Percentiles rank a stretch among this genome's conserved stretches.
These are phyloP conservation scores for Gnomoniopsis smithogilvyi DNA, from an alignment of 2,329 filamentous ascomycete genomes.

Conservation along the genomic window DNA sequence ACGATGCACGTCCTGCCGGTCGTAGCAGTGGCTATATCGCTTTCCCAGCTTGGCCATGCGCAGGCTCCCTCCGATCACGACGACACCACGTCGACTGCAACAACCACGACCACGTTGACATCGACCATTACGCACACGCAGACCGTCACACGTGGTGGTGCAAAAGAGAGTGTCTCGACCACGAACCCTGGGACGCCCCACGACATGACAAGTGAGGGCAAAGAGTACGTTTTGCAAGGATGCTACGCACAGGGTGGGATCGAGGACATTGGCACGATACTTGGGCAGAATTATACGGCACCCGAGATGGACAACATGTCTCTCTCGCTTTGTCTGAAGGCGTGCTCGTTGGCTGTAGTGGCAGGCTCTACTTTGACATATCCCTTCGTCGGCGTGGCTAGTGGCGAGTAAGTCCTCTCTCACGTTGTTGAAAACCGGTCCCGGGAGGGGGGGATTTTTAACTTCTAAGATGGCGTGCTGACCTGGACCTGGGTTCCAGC, in stretches of 20 bases:
- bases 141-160: neutral
- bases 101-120: neutral
- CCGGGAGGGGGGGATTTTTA: no score
- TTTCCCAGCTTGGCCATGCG: neutral
- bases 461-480: neutral
- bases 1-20: neutral
- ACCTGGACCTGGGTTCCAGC: neutral
- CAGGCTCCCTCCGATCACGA: neutral
- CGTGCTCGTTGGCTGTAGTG: neutral
- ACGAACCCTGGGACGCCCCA: neutral
- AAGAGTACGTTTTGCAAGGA: slow-evolving; percentile 5
- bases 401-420: slow-evolving; percentile 2
- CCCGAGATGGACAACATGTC: neutral
- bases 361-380: neutral
- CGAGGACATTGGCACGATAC: neutral
- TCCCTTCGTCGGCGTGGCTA: slow-evolving; percentile 6
- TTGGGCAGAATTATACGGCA: slow-evolving; percentile 1
- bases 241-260: neutral
- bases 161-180: neutral
- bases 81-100: neutral
- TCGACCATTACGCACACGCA: neutral
- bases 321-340: slow-evolving; percentile 5
- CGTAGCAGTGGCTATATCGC: neutral
- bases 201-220: neutral
- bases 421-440: no score